Base-by-base conservation (phyloP, 306 rosid species). In the Pyrus pyrifolia region DNA sequence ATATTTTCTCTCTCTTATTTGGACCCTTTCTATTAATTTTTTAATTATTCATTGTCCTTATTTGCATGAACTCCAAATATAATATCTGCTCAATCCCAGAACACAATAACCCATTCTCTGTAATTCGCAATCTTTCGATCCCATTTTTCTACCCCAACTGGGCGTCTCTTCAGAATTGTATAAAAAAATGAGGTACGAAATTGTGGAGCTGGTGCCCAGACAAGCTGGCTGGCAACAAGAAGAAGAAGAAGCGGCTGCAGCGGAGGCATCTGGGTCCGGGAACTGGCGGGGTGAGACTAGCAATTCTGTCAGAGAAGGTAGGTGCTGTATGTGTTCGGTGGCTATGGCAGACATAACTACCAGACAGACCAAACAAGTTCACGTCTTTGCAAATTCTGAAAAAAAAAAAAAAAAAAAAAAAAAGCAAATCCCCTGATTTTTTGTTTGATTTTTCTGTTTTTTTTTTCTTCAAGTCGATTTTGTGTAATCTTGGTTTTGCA, bases 221-320 rank as follows among this genome's bases (percentile, higher is more conserved):
- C 90, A 84, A 42, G 89, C 84, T 63, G 88, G 76, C 49, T 76
- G 64, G 27, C 72, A 71, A 66, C 67, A 51, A 11, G 42, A 60
- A 10, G 45, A 42, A 42, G 69, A 75, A 19, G 55, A 64, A 53
- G 68, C 8, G 52, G 74, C 8, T 2, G 38, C 38, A 8, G 45
- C 11, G 45, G 63, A 27, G 68, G 82, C 81, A 52, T 75, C 80
- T 81, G 96, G 92, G 78, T 97, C 98, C 78, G 99, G 99, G 33
- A 95, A 87, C 81, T 82, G 99, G 91, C 92, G 98, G 99, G 99
- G 99, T 12, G 97, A 92, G 84, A 88, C 96, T 78, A 90, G 96
- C 83, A 92, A 89, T 92, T 91, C 99, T 92, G 81, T 95, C 83
- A 89, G 87, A 84, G 97, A 90, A 62, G 99, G 99, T 1, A 89